phyloP scores from a whole-genome alignment of 179 eudicot species.

The Spergularia azorica region DNA sequence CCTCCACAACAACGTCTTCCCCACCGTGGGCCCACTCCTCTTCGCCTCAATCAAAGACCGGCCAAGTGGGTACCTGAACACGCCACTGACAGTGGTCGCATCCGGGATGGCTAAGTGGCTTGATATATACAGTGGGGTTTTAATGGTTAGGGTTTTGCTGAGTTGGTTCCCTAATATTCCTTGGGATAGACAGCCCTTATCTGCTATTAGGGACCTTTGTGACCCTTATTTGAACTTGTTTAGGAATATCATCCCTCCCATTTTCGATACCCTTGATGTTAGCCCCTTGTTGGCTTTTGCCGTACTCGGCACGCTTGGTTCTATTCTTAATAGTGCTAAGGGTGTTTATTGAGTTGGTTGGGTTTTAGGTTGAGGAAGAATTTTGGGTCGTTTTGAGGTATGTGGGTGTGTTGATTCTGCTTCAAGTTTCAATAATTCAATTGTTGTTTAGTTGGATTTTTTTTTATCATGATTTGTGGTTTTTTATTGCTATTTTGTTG shows the following conservation, averaged over 20 bases:
- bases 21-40: conserved; percentile 45
- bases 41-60: conserved; percentile 48
- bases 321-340: conserved; percentile 45
- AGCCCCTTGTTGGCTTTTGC: conserved; percentile 77
- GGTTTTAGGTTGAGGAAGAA: neutral
- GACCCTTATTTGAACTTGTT: conserved; percentile 75
- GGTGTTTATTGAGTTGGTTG: conserved; percentile 19
- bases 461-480: neutral
- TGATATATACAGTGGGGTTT: conserved; percentile 62
- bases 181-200: conserved; percentile 76
- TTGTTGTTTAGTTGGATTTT: neutral
- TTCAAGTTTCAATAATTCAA: neutral
- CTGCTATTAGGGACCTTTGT: conserved; percentile 71
- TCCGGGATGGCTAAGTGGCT: conserved; percentile 71
- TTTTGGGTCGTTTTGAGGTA: neutral
- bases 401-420: neutral
- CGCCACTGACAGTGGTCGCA: conserved; percentile 60
- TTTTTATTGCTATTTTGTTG: neutral
- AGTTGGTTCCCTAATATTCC: conserved; percentile 85
- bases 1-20: conserved; percentile 27
- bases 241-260: conserved; percentile 73
- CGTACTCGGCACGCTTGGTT: conserved; percentile 59
- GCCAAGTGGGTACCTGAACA: conserved; percentile 38
- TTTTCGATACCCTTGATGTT: conserved; percentile 63
- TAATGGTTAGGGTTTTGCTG: conserved; percentile 73